Evolutionary conservation across 176 grass and related monocot genomes (phyloP).

Genomic region (Alopecurus myosuroides): DNA sequence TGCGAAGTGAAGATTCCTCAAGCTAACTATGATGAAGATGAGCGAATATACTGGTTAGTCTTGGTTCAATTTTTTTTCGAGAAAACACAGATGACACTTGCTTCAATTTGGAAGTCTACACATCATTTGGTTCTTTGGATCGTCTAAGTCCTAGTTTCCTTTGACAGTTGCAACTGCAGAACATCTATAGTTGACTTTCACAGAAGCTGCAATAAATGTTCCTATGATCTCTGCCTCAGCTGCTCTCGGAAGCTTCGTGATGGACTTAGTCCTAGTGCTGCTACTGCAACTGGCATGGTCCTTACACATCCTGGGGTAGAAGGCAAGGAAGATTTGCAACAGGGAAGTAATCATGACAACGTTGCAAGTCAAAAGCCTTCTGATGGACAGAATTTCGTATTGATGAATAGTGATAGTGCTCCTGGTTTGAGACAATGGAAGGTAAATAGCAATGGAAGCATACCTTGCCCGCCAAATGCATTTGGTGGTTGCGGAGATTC

Average conservation of each 20-base stretch:
- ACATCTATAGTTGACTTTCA: constrained; percentile 88
- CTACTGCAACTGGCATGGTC: neutral
- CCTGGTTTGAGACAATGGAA: constrained; percentile 31
- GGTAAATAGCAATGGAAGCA: constrained; percentile 41
- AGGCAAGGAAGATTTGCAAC: constrained; percentile 11
- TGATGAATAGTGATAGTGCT: neutral
- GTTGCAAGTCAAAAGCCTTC: neutral
- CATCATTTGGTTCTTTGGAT: neutral
- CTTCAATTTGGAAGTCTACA: neutral
- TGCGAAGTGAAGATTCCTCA: constrained; percentile 28
- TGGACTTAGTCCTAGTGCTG: constrained; percentile 9
- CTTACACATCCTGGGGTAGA: neutral
- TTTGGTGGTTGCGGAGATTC: constrained; percentile 39
- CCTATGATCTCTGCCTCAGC: constrained; percentile 63
- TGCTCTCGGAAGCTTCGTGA: constrained; percentile 65
- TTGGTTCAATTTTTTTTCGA: no score
- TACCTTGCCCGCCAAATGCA: constrained; percentile 62
- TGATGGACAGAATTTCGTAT: neutral
- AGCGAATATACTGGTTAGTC: constrained; percentile 71
- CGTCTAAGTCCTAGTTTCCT: constrained; percentile 1
- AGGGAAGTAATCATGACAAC: neutral
- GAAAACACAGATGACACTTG: no score
- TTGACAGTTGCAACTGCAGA: constrained; percentile 65
- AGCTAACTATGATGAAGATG: neutral
- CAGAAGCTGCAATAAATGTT: constrained; percentile 57